Percentiles rank a stretch among this genome's conserved stretches.
Conservation (phyloP, 495 filamentous ascomycete species). For the Tuber aestivum region DNA sequence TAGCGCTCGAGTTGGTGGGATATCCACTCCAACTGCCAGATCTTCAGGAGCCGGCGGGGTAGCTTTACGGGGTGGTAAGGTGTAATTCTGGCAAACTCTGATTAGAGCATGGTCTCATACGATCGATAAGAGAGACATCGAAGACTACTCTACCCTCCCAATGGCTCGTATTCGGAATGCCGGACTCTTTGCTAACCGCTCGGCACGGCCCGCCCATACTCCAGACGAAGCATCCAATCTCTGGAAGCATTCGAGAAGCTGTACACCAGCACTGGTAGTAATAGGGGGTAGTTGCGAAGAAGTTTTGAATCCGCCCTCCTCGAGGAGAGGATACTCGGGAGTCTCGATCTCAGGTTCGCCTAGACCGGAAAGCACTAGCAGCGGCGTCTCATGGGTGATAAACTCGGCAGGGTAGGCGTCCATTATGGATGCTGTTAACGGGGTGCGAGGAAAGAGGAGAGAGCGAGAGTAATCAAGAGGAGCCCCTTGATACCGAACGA, state of each 20-base stretch:
- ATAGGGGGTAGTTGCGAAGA: constrained; percentile 63
- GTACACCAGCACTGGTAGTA: constrained; percentile 57
- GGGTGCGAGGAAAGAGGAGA: not conserved
- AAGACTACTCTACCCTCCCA: constrained; percentile 59
- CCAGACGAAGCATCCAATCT: constrained; percentile 56
- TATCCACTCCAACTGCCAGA: constrained; percentile 45
- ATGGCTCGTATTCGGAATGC: constrained; percentile 61
- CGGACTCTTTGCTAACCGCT: constrained; percentile 41
- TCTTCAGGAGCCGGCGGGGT: constrained; percentile 51
- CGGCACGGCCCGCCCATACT: constrained; percentile 32
- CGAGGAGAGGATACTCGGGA: constrained; percentile 50
- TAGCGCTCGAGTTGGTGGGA: constrained; percentile 49
- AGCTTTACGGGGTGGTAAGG: constrained; percentile 59
- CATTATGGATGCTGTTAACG: constrained; percentile 50
- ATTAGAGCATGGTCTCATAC: not conserved
- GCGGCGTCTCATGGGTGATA: constrained; percentile 72
- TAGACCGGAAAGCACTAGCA: constrained; percentile 72
- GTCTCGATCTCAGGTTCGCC: constrained; percentile 44
- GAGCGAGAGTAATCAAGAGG: not conserved
- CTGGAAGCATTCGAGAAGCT: constrained; percentile 62
- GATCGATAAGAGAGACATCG: not conserved
- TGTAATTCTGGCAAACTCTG: constrained; percentile 50
- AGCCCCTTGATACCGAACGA: not conserved
- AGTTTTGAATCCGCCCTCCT: constrained; percentile 56
- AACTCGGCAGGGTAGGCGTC: constrained; percentile 80